phyloP scores from a whole-genome alignment of 78 protist genomes.

The Pirum gemmata region DNA sequence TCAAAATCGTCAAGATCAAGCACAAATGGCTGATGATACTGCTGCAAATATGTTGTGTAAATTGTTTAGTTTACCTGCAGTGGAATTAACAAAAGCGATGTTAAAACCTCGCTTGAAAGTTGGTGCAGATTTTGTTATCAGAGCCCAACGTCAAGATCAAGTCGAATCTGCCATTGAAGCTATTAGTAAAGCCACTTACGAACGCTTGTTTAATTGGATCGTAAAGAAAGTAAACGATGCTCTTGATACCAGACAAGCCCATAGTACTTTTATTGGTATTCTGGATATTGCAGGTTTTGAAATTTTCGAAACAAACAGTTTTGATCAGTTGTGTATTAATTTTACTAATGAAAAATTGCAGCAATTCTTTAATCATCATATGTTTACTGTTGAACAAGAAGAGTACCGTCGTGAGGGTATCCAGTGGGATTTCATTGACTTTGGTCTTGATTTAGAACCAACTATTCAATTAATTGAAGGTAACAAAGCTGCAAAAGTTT shows the following conservation, averaged over 20 bases:
- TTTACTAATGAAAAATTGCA: slow-evolving; percentile 95
- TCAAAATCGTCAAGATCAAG: slow-evolving; percentile 40
- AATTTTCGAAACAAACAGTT: slow-evolving; percentile 78
- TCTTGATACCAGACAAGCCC: slow-evolving; percentile 35
- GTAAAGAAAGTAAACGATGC: slow-evolving; percentile 62
- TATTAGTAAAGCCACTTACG: slow-evolving; percentile 85
- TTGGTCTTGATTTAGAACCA: slow-evolving; percentile 79
- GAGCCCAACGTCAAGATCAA: slow-evolving; percentile 61
- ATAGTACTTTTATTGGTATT: slow-evolving; percentile 69
- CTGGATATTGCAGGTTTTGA: slow-evolving; percentile 86
- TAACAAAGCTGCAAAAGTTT: slow-evolving; percentile 28
- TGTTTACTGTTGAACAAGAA: slow-evolving; percentile 85
- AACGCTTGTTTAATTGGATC: slow-evolving; percentile 82
- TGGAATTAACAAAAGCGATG: slow-evolving; percentile 34
- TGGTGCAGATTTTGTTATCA: slow-evolving; percentile 70
- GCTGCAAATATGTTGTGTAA: slow-evolving; percentile 31
- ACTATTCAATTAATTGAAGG: slow-evolving; percentile 77
- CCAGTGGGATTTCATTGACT: slow-evolving; percentile 78
- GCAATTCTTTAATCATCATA: slow-evolving; percentile 90
- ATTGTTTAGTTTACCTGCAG: slow-evolving; percentile 38
- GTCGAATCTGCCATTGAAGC: slow-evolving; percentile 73
- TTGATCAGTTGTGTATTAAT: slow-evolving; percentile 93
- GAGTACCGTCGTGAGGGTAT: slow-evolving; percentile 76
- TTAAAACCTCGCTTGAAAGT: slow-evolving; percentile 68
- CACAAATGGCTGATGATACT: slow-evolving; percentile 6